phyloP scores from a whole-genome alignment of 1,139 yeast genomes.

The Yamadazyma trypodendri region DNA sequence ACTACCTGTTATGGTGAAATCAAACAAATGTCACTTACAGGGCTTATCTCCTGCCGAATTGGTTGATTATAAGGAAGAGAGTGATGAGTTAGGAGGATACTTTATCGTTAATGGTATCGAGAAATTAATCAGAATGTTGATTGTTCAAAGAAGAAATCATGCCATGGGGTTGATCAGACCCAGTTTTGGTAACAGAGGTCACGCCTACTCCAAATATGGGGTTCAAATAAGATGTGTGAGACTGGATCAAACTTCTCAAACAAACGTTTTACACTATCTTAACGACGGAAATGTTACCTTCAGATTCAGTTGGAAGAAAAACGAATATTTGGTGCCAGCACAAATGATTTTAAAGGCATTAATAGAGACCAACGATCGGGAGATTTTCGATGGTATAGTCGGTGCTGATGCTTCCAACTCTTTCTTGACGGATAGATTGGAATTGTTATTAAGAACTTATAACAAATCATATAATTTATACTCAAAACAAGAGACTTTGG shows the following conservation, averaged over 20 bases:
- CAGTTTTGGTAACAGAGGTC: constrained; percentile 91
- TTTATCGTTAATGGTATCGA: constrained; percentile 96
- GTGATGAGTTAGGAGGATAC: constrained; percentile 96
- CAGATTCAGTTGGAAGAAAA: constrained; percentile 95
- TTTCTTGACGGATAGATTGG: constrained; percentile 96
- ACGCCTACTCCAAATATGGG: constrained; percentile 85
- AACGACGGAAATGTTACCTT: constrained; percentile 96
- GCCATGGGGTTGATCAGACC: constrained; percentile 98
- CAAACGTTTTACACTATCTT: constrained; percentile 92
- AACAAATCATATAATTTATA: constrained; percentile 69
- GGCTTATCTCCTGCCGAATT: constrained; percentile 79
- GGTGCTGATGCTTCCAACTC: constrained; percentile 87
- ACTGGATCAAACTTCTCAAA: constrained; percentile 96
- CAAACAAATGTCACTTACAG: constrained; percentile 89
- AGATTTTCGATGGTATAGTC: constrained; percentile 92
- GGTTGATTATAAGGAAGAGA: constrained; percentile 79
- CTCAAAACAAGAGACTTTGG: constrained; percentile 83
- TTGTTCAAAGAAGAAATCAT: constrained; percentile 96
- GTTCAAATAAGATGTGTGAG: constrained; percentile 91
- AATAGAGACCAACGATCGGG: constrained; percentile 87
- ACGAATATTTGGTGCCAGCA: constrained; percentile 91
- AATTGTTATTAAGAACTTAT: constrained; percentile 82
- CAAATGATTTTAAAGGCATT: constrained; percentile 90
- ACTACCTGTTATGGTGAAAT: constrained; percentile 85
- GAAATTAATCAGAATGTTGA: constrained; percentile 92